Conservation (phyloP, 2,329 filamentous ascomycete genomes). For the Scytalidium sp. region DNA sequence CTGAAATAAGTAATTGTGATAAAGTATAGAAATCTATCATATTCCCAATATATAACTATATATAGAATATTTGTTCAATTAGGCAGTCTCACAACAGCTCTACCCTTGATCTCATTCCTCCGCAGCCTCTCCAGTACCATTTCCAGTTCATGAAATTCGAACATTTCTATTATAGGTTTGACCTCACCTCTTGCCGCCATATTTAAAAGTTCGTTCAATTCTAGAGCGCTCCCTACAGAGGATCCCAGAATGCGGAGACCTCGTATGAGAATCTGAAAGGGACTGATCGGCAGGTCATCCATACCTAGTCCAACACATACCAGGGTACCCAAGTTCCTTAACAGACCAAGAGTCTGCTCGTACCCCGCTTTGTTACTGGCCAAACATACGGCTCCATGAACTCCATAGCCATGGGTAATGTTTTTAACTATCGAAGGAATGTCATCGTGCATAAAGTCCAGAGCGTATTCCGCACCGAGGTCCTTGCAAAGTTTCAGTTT, state of each 20-base stretch:
- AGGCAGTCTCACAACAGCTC: conserved; percentile 2
- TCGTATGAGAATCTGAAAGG: conserved; percentile 39
- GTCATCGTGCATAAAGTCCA: conserved; percentile 14
- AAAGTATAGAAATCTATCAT: too few species aligned
- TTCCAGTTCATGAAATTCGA: conserved; percentile 39
- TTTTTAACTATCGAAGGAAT: conserved; percentile 12
- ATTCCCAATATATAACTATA: too few species aligned
- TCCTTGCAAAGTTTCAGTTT: conserved; percentile 14
- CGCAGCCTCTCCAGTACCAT: conserved; percentile 20
- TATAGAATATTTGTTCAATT: neutral
- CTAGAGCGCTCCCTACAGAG: conserved; percentile 42
- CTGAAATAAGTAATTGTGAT: too few species aligned
- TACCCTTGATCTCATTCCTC: conserved; percentile 2
- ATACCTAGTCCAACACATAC: conserved; percentile 48
- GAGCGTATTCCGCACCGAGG: conserved; percentile 12
- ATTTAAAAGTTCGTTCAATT: conserved; percentile 42
- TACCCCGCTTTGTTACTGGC: conserved; percentile 25
- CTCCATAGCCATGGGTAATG: conserved; percentile 40
- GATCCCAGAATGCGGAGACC: conserved; percentile 41
- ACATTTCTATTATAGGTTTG: conserved; percentile 35
- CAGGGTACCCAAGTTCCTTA: conserved; percentile 42
- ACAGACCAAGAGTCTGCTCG: conserved; percentile 38
- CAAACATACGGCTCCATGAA: conserved; percentile 52
- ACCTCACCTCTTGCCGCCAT: conserved; percentile 40
- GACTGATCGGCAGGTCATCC: conserved; percentile 26